phyloP scores from a whole-genome alignment of 768 basidiomycete species.

The Astraeus odoratus region DNA sequence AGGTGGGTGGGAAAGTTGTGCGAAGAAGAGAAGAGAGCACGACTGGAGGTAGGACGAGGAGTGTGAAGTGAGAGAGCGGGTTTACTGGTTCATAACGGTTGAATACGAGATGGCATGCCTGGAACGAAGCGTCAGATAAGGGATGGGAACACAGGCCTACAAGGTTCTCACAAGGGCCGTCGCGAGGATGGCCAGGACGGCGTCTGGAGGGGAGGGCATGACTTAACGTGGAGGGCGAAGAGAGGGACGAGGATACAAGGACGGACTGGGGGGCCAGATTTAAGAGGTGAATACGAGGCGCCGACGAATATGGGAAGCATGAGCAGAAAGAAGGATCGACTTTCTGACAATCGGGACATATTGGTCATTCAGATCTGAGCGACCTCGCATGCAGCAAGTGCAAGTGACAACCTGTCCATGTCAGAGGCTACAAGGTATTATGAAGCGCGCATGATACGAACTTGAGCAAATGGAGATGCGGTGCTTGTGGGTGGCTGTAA shows the following conservation, averaged over 20 bases:
- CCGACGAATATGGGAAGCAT: conserved; percentile 27
- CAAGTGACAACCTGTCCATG: background rate
- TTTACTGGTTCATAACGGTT: conserved; percentile 26
- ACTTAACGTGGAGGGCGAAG: conserved; percentile 5
- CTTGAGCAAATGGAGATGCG: background rate
- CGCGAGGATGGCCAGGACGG: conserved; percentile 13
- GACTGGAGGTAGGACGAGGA: conserved; percentile 18
- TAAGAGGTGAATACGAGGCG: conserved; percentile 19
- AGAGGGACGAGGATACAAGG: conserved; percentile 13
- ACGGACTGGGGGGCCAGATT: conserved; percentile 9
- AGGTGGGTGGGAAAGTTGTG: conserved; percentile 8
- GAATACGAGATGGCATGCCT: conserved; percentile 26
- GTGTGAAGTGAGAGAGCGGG: conserved; percentile 20
- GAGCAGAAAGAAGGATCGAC: conserved; percentile 27
- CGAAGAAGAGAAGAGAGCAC: conserved; percentile 13
- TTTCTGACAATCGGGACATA: conserved; percentile 29
- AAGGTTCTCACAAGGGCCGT: conserved; percentile 19
- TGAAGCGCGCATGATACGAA: background rate
- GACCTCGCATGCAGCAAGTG: conserved; percentile 12
- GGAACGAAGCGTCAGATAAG: conserved; percentile 7
- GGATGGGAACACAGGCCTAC: background rate
- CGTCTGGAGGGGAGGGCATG: conserved; percentile 20
- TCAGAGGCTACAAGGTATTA: background rate
- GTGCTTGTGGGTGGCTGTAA: too few relatives aligned
- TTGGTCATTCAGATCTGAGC: conserved; percentile 15